Conservation (phyloP, 2,329 filamentous ascomycete genomes). For the Aspergillus puulaauensis region DNA sequence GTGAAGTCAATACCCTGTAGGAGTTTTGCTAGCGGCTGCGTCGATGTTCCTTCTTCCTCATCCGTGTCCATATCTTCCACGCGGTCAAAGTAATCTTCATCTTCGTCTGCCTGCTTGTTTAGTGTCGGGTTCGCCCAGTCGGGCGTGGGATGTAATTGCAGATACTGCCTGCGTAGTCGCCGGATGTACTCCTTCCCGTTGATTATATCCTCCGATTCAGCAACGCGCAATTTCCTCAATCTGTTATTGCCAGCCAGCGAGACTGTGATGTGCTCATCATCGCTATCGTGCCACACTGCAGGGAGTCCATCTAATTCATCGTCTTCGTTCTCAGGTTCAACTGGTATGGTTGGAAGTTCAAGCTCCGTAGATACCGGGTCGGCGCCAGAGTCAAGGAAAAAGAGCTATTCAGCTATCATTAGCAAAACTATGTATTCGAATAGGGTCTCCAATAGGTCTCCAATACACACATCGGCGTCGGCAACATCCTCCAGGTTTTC, state of each 20-base stretch:
- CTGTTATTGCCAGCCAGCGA: conserved; percentile 75
- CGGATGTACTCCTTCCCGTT: conserved; percentile 81
- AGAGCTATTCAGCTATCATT: conserved; percentile 54
- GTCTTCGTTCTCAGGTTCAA: conserved; percentile 38
- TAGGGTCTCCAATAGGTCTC: not conserved
- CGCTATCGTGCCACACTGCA: conserved; percentile 82
- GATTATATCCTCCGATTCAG: conserved; percentile 81
- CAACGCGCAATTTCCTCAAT: conserved; percentile 77
- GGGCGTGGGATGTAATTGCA: conserved; percentile 60
- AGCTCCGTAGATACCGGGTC: conserved; percentile 37
- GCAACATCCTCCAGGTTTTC: conserved; percentile 63
- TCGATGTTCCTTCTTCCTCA: conserved; percentile 61
- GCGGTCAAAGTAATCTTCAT: conserved; percentile 43
- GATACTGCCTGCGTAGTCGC: conserved; percentile 74
- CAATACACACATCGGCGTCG: conserved; percentile 66
- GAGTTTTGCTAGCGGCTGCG: conserved; percentile 75
- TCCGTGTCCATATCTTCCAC: conserved; percentile 57
- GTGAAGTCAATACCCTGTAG: conserved; percentile 72
- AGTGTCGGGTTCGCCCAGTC: conserved; percentile 58
- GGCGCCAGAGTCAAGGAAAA: conserved; percentile 74
- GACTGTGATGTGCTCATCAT: conserved; percentile 83
- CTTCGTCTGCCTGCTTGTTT: conserved; percentile 39
- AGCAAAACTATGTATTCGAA: not conserved
- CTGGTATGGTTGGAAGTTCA: conserved; percentile 38
- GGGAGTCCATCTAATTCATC: conserved; percentile 26